Conservation (phyloP, 2,329 filamentous ascomycete genomes). For the Polytolypa hystricis region DNA sequence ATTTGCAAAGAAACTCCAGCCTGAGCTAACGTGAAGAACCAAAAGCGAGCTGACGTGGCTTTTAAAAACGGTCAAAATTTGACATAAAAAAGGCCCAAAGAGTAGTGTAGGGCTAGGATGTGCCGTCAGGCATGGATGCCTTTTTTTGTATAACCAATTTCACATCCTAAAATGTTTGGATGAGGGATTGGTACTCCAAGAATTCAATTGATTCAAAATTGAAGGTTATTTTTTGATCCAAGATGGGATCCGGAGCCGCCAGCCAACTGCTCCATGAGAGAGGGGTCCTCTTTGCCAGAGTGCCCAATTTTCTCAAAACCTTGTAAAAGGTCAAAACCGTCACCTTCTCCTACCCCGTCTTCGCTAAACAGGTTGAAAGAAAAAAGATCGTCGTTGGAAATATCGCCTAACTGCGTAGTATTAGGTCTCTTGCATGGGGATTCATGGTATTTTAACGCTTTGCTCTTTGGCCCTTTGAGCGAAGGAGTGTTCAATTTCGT, state of each 20-base stretch:
- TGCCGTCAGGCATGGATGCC: too few relatives aligned
- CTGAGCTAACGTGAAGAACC: too few relatives aligned
- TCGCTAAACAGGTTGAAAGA: slow-evolving; percentile 37
- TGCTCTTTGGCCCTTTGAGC: slow-evolving; percentile 25
- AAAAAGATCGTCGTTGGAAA: slow-evolving; percentile 34
- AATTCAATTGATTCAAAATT: slow-evolving; percentile 20
- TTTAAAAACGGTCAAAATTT: too few relatives aligned
- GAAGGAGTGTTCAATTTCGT: slow-evolving; percentile 23
- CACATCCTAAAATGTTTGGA: too few relatives aligned
- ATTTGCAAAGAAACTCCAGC: too few relatives aligned
- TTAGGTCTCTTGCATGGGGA: slow-evolving; percentile 30
- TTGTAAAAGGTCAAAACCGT: slow-evolving; percentile 36
- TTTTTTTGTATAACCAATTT: too few relatives aligned
- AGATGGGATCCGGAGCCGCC: slow-evolving; percentile 19
- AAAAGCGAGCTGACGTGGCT: too few relatives aligned
- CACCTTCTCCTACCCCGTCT: slow-evolving; percentile 31
- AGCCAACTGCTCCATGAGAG: too few relatives aligned
- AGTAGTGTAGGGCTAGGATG: too few relatives aligned
- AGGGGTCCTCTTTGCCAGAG: slow-evolving; percentile 22
- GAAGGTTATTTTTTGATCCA: slow-evolving; percentile 22
- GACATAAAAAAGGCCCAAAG: too few relatives aligned
- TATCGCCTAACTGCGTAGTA: slow-evolving; percentile 22
- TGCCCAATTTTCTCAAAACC: slow-evolving; percentile 39
- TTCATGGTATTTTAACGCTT: slow-evolving; percentile 25
- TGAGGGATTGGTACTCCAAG: too few relatives aligned